phyloP scores from a whole-genome alignment of 805 yeast species.

The Yamadazyma sp. region DNA sequence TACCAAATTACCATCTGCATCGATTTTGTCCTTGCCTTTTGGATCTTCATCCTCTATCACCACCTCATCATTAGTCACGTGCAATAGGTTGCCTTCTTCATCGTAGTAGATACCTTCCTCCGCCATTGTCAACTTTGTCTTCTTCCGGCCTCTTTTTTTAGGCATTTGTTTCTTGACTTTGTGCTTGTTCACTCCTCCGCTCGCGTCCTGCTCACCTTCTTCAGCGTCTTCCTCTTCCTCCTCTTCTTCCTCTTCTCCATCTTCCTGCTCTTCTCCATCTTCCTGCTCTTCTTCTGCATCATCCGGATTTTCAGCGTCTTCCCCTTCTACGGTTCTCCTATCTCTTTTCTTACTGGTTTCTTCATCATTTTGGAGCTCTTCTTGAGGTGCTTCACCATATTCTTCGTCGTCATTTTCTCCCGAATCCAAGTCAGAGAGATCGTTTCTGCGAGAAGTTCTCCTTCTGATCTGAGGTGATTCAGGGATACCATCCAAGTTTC shows the following conservation, averaged over 20 bases:
- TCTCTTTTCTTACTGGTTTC: conserved; percentile 19
- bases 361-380: conserved; percentile 17
- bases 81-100: conserved; percentile 65
- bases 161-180: conserved; percentile 20
- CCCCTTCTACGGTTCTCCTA: conserved; percentile 17
- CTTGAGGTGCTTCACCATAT: conserved; percentile 19
- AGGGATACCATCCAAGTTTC: conserved; percentile 1
- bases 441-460: conserved; percentile 10
- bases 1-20: conserved; percentile 59
- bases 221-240: conserved; percentile 24
- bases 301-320: conserved; percentile 16
- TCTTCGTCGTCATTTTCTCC: conserved; percentile 22
- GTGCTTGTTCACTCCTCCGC: conserved; percentile 13
- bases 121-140: conserved; percentile 34
- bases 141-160: conserved; percentile 45
- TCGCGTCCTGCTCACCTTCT: conserved; percentile 23
- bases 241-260: conserved; percentile 24
- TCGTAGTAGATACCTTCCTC: conserved; percentile 50
- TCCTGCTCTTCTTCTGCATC: conserved; percentile 19
- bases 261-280: conserved; percentile 27
- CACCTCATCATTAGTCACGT: conserved; percentile 73
- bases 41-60: conserved; percentile 68
- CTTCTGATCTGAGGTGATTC: conserved; percentile 8
- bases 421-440: conserved; percentile 20
- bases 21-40: conserved; percentile 75